Evolutionary conservation across 805 yeast genomes (phyloP), one percentile per base, ranked within the genome.

Genomic region (Schwanniomyces vanrijiae): DNA sequence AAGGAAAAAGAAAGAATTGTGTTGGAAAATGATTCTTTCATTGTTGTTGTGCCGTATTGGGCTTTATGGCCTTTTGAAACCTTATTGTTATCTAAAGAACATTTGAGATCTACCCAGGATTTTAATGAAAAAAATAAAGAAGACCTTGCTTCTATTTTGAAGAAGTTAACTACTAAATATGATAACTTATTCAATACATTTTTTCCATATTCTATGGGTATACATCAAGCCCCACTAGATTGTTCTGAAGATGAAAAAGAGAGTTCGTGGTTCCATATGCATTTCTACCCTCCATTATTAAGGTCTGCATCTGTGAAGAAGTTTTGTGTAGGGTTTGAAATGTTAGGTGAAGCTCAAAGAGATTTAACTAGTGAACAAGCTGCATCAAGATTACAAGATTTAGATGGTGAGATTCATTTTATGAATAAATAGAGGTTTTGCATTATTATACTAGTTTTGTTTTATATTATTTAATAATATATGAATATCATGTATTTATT

Each of bases 51-150:
- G 16, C 91, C 91, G 45, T 86, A 81, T 61, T 86, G 92, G 92
- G 91, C 90, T 5, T 73, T 82, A 29, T 86, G 91, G 91, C 92
- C 92, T 13, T 86, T 84, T 60, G 90, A 86, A 65, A 81, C 88
- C 5, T 65, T 86, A 66, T 67, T 86, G 28, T 64, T 85, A 5
- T 61, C 88, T n/a, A 81, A 81, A 56, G 62, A 68, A 11, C 83
- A 82, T 48, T 65, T 82, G 43, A 64, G 76, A 20, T 77, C 82
- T 10, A 60, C 84, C 11, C 67, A 65, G 35, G 76, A 77, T 24
- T 76, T 84, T 53, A 66, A 64, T 24, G 71, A 65, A 4, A 61
- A 65, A 48, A 80, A 85, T 51, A 74, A 71, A 46, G 16, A 35
- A 3, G 88, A 84, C 52, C 73, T 86, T 53, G 89, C 90, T 0